Conservation (phyloP, 192 early-diverging fungal species). For the Coemansia sp. region DNA sequence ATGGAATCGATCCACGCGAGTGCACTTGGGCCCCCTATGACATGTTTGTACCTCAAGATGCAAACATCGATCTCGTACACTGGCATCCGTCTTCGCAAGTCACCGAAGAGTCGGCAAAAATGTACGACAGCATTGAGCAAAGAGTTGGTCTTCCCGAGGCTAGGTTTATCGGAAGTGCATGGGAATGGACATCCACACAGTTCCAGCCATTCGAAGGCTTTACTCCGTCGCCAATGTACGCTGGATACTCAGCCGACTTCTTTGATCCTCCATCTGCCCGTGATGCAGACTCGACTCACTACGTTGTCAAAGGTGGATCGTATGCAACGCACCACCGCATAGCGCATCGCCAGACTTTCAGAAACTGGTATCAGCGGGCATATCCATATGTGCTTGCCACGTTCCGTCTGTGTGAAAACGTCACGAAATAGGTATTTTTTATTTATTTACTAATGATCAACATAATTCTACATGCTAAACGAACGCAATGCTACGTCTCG, state of each 20-base stretch:
- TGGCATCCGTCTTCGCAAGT: slow-evolving; percentile 60
- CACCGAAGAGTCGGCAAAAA: neutral
- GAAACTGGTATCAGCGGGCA: slow-evolving; percentile 89
- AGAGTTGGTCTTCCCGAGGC: slow-evolving; percentile 11
- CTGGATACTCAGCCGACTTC: slow-evolving; percentile 89
- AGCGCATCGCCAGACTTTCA: slow-evolving; percentile 64
- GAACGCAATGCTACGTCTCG: slow-evolving; percentile 16
- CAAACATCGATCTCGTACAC: slow-evolving; percentile 68
- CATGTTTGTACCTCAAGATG: slow-evolving; percentile 30
- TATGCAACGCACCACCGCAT: slow-evolving; percentile 86
- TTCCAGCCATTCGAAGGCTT: slow-evolving; percentile 65
- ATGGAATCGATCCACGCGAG: neutral
- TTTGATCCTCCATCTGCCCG: slow-evolving; percentile 62
- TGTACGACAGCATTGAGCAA: neutral
- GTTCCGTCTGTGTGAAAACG: slow-evolving; percentile 59
- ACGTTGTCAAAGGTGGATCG: slow-evolving; percentile 75
- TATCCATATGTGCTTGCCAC: slow-evolving; percentile 84
- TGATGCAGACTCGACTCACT: slow-evolving; percentile 59
- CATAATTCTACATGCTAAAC: slow-evolving; percentile 6
- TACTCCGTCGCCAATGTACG: slow-evolving; percentile 64
- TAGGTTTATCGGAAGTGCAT: slow-evolving; percentile 54
- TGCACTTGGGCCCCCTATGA: slow-evolving; percentile 17
- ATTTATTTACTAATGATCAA: too few relatives aligned
- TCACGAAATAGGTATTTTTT: neutral
- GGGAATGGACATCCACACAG: slow-evolving; percentile 80